Conservation (phyloP, 2,329 filamentous ascomycete species). For the Talaromyces sp. region DNA sequence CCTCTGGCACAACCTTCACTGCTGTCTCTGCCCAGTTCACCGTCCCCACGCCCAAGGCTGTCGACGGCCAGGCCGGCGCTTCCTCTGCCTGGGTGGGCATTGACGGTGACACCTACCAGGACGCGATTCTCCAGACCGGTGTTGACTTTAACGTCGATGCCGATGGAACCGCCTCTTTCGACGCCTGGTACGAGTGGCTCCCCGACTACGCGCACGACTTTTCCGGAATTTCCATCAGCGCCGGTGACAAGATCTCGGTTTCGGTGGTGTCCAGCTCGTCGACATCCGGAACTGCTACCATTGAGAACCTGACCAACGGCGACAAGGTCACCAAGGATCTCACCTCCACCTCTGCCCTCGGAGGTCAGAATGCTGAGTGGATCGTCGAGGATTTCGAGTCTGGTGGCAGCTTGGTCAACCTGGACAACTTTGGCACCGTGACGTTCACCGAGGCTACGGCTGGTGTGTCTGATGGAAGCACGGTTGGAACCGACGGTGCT, state of each 20-base stretch:
- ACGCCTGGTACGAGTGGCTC: constrained; percentile 60
- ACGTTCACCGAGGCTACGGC: constrained; percentile 31
- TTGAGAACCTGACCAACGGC: constrained; percentile 51
- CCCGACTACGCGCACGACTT: constrained; percentile 54
- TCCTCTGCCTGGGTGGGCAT: constrained; percentile 58
- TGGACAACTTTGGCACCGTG: constrained; percentile 46
- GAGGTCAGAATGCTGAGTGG: constrained; percentile 58
- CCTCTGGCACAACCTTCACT: constrained; percentile 45
- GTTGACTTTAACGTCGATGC: constrained; percentile 50
- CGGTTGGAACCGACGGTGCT: constrained; percentile 31
- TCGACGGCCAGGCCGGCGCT: constrained; percentile 38
- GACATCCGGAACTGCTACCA: constrained; percentile 40
- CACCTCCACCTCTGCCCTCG: constrained; percentile 34
- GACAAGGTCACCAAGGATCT: constrained; percentile 51
- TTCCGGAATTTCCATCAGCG: constrained; percentile 38
- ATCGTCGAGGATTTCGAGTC: constrained; percentile 55
- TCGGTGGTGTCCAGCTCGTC: constrained; percentile 38
- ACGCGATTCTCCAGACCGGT: constrained; percentile 54
- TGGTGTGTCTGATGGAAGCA: constrained; percentile 15
- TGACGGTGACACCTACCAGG: constrained; percentile 54
- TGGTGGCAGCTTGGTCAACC: constrained; percentile 34
- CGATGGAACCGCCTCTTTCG: constrained; percentile 36
- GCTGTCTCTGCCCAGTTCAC: constrained; percentile 43
- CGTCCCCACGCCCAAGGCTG: constrained; percentile 42
- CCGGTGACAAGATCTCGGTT: constrained; percentile 43